Conservation (phyloP, 495 filamentous ascomycete species). For the Xylaria grammica region DNA sequence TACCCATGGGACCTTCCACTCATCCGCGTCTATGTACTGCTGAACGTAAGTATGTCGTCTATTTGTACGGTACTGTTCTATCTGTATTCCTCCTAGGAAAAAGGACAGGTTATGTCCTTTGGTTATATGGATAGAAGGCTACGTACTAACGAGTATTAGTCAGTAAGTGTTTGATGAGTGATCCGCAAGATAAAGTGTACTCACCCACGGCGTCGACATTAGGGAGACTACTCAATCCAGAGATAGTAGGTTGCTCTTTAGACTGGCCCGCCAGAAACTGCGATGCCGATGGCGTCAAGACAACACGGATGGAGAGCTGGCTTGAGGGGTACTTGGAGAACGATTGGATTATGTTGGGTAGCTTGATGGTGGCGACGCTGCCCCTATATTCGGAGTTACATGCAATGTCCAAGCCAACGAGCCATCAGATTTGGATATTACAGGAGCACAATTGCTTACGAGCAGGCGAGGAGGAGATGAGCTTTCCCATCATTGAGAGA, state of each 20-base stretch:
- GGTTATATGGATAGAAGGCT: neutral
- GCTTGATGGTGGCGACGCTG: conserved; percentile 87
- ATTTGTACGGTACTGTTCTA: neutral
- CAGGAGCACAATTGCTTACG: conserved; percentile 46
- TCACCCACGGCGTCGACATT: conserved; percentile 67
- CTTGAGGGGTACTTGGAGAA: conserved; percentile 53
- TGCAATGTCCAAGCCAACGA: neutral
- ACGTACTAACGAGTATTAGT: conserved; percentile 2
- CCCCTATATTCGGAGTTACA: conserved; percentile 26
- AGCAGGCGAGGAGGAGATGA: conserved; percentile 81
- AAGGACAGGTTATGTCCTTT: neutral
- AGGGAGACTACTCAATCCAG: conserved; percentile 52
- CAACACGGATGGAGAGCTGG: conserved; percentile 75
- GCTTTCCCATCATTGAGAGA: conserved; percentile 63
- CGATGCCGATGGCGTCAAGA: conserved; percentile 73
- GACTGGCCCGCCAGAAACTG: conserved; percentile 74
- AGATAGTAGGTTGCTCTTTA: conserved; percentile 68
- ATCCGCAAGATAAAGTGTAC: conserved; percentile 1
- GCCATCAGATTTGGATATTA: neutral
- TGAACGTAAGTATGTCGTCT: conserved; percentile 2
- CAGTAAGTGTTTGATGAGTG: neutral
- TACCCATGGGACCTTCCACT: conserved; percentile 75
- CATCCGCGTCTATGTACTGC: conserved; percentile 73
- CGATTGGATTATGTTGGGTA: conserved; percentile 70
- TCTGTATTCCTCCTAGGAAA: neutral